Evolutionary conservation across 1,284 basidiomycete species (phyloP).

Genomic region (Pascua sp.): DNA sequence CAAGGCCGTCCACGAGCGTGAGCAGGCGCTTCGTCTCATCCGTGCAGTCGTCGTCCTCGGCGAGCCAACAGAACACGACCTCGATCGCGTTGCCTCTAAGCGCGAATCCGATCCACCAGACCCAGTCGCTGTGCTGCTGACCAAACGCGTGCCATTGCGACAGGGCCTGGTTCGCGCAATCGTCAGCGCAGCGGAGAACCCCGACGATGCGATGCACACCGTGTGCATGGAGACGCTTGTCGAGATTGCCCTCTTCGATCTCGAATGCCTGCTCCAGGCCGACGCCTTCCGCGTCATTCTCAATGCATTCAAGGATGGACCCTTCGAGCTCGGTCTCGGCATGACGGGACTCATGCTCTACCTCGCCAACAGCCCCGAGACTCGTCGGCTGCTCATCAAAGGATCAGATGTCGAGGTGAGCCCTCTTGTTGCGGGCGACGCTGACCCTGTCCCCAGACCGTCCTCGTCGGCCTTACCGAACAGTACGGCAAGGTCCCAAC

Average conservation of each 20-base stretch:
- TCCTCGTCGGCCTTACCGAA: constrained; percentile 81
- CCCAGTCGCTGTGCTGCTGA: constrained; percentile 16
- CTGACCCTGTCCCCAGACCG: constrained; percentile 58
- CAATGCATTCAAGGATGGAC: constrained; percentile 81
- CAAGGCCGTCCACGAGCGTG: constrained; percentile 75
- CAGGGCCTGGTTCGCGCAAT: constrained; percentile 80
- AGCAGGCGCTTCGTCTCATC: constrained; percentile 89
- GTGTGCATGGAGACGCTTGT: constrained; percentile 85
- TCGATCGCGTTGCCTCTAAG: background rate
- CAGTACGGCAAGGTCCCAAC: constrained; percentile 72
- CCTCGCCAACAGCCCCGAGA: constrained; percentile 79
- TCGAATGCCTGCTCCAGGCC: constrained; percentile 73
- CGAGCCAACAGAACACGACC: constrained; percentile 9
- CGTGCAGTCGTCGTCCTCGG: constrained; percentile 65
- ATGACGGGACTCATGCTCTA: constrained; percentile 80
- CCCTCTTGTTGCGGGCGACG: constrained; percentile 11
- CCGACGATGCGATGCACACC: constrained; percentile 81
- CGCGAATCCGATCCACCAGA: background rate
- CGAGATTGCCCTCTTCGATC: constrained; percentile 83
- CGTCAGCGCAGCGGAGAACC: constrained; percentile 87
- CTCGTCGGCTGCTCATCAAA: constrained; percentile 71
- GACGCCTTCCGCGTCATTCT: constrained; percentile 86
- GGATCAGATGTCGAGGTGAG: constrained; percentile 86
- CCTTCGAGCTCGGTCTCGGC: constrained; percentile 75
- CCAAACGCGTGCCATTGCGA: constrained; percentile 30